Evolutionary conservation across 2,329 filamentous ascomycete species (phyloP), one percentile per base, ranked within the genome.

Genomic region (Aurifilum marmelostoma): DNA sequence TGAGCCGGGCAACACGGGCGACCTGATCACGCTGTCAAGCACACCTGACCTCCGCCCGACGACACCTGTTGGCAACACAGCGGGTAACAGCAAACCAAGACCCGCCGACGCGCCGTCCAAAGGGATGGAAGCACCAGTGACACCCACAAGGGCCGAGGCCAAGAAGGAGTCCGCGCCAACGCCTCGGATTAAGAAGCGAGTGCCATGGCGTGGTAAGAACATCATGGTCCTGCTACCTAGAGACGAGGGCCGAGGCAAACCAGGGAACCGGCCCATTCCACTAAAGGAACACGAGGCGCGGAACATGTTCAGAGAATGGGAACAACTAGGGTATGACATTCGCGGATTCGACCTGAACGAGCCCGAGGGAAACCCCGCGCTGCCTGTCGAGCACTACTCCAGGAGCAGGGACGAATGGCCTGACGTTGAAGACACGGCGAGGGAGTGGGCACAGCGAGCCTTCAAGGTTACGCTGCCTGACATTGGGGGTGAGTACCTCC

Each of bases 331-430:
- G 12, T 94, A 93, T 76, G 85, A 88, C 73, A 87, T 87, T 18
- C 80, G 83, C 39, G 92, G 91, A 0, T 94, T 93, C 75, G 90
- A 92, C 73, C 79, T 92, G 63, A 83, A 87, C 68, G 81, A 80
- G n/a, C 81, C 84, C 24, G 79, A 77, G 3, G 77, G 75, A 37
- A 76, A 79, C 37, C 75, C 79, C 6, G 76, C 81, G 2, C 75
- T 77, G 8, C 76, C 81, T 1, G 74, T 77, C 6, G 79, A 79
- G 4, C 79, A 79, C 63, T 80, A 84, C 60, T 85, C 86, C 3
- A 91, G 92, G 78, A 94, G 91, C 74, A 85, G 89, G 72, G 83
- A 84, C 58, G 83, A 89, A 41, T 95, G 90, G 88, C 92, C 92
- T 0, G 82, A 85, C 58, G 82, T 85, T 58, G 82, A 84, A 12